Conservation (phyloP, 169 alveolate genomes). For the Amoebophrya sp. region DNA sequence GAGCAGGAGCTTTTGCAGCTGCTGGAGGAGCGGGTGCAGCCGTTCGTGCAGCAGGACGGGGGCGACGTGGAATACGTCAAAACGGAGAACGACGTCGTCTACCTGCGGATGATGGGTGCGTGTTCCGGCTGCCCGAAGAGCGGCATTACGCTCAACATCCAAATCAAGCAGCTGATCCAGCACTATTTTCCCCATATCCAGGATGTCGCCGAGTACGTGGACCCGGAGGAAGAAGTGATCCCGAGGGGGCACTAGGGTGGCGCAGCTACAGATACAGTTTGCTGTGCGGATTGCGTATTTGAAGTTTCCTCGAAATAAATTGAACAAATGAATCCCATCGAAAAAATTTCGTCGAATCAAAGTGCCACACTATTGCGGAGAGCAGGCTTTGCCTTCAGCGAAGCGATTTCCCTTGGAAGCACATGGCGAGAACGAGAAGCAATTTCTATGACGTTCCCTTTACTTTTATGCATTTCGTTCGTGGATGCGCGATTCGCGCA, state of each 20-base stretch:
- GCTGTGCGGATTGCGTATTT: no score
- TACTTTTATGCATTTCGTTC: no score
- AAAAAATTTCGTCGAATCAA: no score
- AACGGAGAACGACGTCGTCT: background rate
- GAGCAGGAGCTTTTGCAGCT: background rate
- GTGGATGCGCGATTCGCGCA: no score
- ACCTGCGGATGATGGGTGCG: slow-evolving; percentile 8
- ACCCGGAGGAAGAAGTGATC: background rate
- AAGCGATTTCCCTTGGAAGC: no score
- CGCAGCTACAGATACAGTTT: no score
- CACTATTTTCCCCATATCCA: background rate
- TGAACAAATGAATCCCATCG: no score
- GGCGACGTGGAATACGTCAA: background rate
- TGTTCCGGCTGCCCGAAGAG: background rate
- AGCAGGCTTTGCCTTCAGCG: no score
- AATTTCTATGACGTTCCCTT: no score
- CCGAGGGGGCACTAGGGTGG: slow-evolving; percentile 11
- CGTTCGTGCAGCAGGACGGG: slow-evolving; percentile 6
- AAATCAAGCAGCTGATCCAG: background rate
- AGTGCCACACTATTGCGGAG: no score
- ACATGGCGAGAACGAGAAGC: no score
- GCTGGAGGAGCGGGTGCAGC: background rate
- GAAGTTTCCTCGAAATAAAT: no score
- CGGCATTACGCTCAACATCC: slow-evolving; percentile 3
- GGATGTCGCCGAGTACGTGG: background rate